Evolutionary conservation across 805 yeast species (phyloP).

Genomic region (Tetrapisispora taiwanensis): DNA sequence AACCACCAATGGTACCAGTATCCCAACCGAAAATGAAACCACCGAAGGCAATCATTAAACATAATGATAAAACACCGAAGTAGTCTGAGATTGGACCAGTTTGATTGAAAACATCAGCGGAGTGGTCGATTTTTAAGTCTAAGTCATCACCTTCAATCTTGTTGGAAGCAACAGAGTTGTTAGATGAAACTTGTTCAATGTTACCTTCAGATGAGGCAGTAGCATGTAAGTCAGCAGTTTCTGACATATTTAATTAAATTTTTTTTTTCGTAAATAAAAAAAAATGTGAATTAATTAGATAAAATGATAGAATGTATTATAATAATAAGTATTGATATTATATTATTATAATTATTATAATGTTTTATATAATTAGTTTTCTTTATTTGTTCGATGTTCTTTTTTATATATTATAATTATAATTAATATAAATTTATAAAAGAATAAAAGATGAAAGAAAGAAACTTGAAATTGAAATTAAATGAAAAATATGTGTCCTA

Average conservation of each 20-base stretch:
- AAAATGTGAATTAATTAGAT: background rate
- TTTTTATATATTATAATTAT: background rate
- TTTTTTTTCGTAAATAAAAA: conserved; percentile 5
- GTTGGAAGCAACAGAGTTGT: conserved; percentile 7
- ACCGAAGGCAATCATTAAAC: conserved; percentile 52
- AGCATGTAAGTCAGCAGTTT: conserved; percentile 1
- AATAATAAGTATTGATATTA: background rate
- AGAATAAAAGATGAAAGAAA: too few relatives aligned
- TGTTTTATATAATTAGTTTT: background rate
- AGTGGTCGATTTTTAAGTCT: conserved; percentile 4
- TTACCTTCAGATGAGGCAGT: conserved; percentile 1
- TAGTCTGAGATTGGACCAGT: conserved; percentile 21
- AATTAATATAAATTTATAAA: background rate
- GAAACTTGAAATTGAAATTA: background rate
- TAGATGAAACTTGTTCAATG: conserved; percentile 1
- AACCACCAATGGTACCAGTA: conserved; percentile 60
- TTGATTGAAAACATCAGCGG: background rate
- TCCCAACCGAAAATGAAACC: conserved; percentile 74
- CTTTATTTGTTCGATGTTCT: background rate
- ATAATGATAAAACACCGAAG: conserved; percentile 21
- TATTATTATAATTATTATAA: background rate
- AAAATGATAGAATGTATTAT: background rate
- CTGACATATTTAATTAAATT: conserved; percentile 1
- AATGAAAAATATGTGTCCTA: conserved; percentile 1
- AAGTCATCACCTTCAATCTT: conserved; percentile 7